These are phyloP conservation scores for Colletotrichum brevisporum DNA, from an alignment of 2,329 filamentous ascomycete species.

Conservation along the genomic window DNA sequence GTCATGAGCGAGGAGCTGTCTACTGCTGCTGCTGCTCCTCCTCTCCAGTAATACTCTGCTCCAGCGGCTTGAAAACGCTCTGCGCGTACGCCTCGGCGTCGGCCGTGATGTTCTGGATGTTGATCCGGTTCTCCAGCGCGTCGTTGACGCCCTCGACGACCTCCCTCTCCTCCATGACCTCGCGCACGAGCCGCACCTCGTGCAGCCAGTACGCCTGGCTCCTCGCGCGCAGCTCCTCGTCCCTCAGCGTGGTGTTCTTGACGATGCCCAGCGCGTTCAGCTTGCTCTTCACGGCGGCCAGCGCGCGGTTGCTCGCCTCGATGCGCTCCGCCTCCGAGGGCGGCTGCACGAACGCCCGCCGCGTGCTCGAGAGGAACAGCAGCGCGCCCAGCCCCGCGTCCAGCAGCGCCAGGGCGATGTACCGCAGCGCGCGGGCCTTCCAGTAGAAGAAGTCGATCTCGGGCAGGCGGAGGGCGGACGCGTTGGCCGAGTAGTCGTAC, in stretches of 20 bases:
- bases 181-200: conserved; percentile 79
- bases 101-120: conserved; percentile 71
- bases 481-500: conserved; percentile 77
- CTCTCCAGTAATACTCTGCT: conserved; percentile 29
- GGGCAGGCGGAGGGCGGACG: conserved; percentile 70
- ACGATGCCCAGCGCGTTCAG: conserved; percentile 81
- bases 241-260: conserved; percentile 83
- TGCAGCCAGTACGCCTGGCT: conserved; percentile 84
- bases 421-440: conserved; percentile 74
- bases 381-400: conserved; percentile 75
- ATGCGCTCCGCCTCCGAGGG: conserved; percentile 76
- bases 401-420: conserved; percentile 73
- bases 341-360: conserved; percentile 79
- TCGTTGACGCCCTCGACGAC: conserved; percentile 80
- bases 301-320: conserved; percentile 67
- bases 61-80: conserved; percentile 55
- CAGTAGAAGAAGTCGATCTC: conserved; percentile 82
- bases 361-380: conserved; percentile 84
- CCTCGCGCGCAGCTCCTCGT: conserved; percentile 76
- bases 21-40: conserved; percentile 28
- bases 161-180: conserved; percentile 84
- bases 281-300: conserved; percentile 75
- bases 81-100: conserved; percentile 76
- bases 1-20: background rate
- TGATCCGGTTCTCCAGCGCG: conserved; percentile 74